Percentiles rank a stretch among this genome's conserved stretches.
These are phyloP conservation scores for Chlamydomonas schloesseri DNA, from an alignment of 139 green algal species.

Conservation along the genomic window DNA sequence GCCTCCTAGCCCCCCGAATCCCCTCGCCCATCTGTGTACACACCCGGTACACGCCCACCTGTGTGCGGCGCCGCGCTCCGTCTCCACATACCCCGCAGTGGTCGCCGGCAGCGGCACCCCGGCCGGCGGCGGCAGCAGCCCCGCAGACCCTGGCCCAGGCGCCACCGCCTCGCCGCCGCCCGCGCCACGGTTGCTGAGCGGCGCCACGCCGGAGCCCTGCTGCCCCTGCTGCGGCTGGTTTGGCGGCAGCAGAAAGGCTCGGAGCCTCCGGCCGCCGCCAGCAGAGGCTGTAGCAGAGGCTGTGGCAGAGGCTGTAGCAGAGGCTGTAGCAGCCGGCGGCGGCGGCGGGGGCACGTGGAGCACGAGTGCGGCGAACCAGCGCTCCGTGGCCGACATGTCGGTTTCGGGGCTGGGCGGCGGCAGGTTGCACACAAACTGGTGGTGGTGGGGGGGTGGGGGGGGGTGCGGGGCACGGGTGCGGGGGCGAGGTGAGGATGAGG, in stretches of 20 bases:
- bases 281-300: too few relatives aligned
- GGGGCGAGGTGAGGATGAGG: background rate
- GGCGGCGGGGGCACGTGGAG: conserved; percentile 8
- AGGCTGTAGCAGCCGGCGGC: background rate
- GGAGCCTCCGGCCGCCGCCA: too few relatives aligned
- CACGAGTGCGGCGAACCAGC: conserved; percentile 46
- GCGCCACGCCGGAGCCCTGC: background rate
- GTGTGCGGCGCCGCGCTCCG: conserved; percentile 1
- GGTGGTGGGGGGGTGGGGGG: background rate
- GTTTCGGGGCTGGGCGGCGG: conserved; percentile 39
- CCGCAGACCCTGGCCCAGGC: background rate
- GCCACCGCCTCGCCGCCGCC: background rate
- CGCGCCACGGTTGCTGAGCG: conserved; percentile 18
- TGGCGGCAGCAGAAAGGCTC: conserved; percentile 23
- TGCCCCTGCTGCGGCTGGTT: conserved; percentile 4
- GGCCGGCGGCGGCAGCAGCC: background rate
- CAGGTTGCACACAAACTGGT: conserved; percentile 40
- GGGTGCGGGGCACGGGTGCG: too few relatives aligned
- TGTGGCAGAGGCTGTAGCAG: too few relatives aligned
- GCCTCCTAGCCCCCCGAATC: too few relatives aligned
- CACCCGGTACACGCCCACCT: background rate
- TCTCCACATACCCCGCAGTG: conserved; percentile 19
- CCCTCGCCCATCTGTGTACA: too few relatives aligned
- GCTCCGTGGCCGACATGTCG: conserved; percentile 47
- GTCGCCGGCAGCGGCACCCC: background rate